Evolutionary conservation across 108 stramenopile genomes (phyloP).

Genomic region (Cyclotella baltica): DNA sequence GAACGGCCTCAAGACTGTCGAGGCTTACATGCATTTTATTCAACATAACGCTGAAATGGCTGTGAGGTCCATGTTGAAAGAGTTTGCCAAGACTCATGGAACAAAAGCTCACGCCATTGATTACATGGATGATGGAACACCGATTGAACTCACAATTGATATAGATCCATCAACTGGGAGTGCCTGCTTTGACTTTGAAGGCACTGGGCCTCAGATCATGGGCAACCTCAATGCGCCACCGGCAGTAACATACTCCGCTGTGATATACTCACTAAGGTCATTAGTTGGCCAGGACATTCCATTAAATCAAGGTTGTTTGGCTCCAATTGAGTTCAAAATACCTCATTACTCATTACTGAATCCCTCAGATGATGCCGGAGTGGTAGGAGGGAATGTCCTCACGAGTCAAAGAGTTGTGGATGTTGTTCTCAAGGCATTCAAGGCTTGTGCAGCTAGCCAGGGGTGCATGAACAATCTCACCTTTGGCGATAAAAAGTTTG

Average conservation of each 20-base stretch:
- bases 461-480: conserved; percentile 99
- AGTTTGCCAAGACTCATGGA: conserved; percentile 73
- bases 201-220: conserved; percentile 95
- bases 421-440: conserved; percentile 96
- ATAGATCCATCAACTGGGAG: conserved; percentile 85
- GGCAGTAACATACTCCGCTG: conserved; percentile 97
- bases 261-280: conserved; percentile 97
- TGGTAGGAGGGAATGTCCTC: conserved; percentile 98
- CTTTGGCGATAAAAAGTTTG: conserved; percentile 96
- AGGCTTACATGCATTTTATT: conserved; percentile 97
- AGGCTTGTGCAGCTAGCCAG: conserved; percentile 98
- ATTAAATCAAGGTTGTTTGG: conserved; percentile 97
- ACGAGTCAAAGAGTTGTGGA: conserved; percentile 98
- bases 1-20: conserved; percentile 87
- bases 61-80: conserved; percentile 94
- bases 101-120: conserved; percentile 82
- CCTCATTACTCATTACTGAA: conserved; percentile 89
- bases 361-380: conserved; percentile 93
- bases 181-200: conserved; percentile 96
- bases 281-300: conserved; percentile 95
- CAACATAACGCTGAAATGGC: conserved; percentile 95
- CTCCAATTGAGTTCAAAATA: conserved; percentile 93
- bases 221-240: conserved; percentile 99
- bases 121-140: conserved; percentile 98
- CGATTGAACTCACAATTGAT: conserved; percentile 87